Evolutionary conservation across 1,139 yeast genomes (phyloP), one percentile per base, ranked within the genome.

Genomic region (Pichia sp.): DNA sequence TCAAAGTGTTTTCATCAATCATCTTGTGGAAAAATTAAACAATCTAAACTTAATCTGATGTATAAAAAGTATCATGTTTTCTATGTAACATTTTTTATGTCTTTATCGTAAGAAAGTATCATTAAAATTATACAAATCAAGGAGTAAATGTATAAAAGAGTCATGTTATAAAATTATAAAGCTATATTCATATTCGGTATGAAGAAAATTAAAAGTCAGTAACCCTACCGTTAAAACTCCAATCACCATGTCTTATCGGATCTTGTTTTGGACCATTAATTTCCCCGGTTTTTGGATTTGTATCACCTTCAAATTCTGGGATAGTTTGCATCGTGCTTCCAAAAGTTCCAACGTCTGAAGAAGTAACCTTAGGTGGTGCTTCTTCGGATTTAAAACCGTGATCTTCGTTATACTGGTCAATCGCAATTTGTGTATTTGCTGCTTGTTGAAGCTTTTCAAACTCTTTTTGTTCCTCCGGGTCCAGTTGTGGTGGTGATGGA

Each of bases 191-290:
- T n/a, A n/a, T n/a, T n/a, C n/a, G n/a, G 56, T 8, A 20, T n/a
- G 10, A 4, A n/a, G 4, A 13, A 15, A 13, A 5, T 37, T 65
- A 91, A 58, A 91, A 93, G 61, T 93, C 99, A 2, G 97, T 89
- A 24, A 87, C 96, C 58, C 97, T 76, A 1, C 98, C 98, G 59
- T 91, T 89, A 60, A 81, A 93, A 4, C 96, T 80, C 77, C 95
- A 93, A 55, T 93, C 99, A 33, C 89, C 91, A 57, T 87, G 95
- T 54, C 80, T 78, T 52, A 87, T 69, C 1, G 99, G 99, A 56
- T 93, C 97, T 61, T 91, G 97, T 57, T 93, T 93, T n/a, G 99
- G 99, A 0, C 98, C 99, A 31, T 96, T 96, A 25, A 81, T 70
- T 63, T 93, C 99, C 2, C 98, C 98, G 1, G 97, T 89, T 45